Conservation (phyloP, 495 filamentous ascomycete genomes). For the Aspergillus saccharolyticus region DNA sequence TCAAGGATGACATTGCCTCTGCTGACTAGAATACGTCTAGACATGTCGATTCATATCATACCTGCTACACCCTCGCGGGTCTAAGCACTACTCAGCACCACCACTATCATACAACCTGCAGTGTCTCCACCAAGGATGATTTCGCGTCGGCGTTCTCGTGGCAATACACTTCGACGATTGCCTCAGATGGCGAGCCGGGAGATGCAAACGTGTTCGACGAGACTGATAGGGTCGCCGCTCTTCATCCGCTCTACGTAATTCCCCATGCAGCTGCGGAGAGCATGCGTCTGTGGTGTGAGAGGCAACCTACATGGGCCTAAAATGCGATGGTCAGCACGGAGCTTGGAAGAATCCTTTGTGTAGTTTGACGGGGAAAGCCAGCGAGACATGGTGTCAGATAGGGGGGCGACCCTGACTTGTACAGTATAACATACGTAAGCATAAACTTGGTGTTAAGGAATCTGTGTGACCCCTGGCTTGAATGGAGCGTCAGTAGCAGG, state of each 20-base stretch:
- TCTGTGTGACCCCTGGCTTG: neutral
- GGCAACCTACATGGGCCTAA: constrained; percentile 20
- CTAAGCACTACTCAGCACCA: constrained; percentile 75
- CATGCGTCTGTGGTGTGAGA: constrained; percentile 59
- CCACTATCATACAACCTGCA: constrained; percentile 55
- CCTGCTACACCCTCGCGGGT: constrained; percentile 83
- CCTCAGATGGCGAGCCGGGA: constrained; percentile 41
- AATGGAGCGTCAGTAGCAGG: neutral
- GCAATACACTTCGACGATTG: constrained; percentile 47
- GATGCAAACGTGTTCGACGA: constrained; percentile 42
- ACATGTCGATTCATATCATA: constrained; percentile 81
- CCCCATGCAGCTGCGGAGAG: constrained; percentile 62
- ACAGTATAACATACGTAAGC: constrained; percentile 3
- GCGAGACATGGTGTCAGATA: neutral
- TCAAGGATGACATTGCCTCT: neutral
- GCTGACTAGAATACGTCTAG: constrained; percentile 35
- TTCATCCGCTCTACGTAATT: constrained; percentile 84
- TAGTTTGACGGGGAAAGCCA: neutral
- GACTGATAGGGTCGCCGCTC: constrained; percentile 43
- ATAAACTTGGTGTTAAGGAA: neutral
- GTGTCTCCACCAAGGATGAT: constrained; percentile 24
- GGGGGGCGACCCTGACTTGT: neutral
- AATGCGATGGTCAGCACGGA: neutral
- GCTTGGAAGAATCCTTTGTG: neutral
- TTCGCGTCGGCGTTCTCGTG: constrained; percentile 61